Evolutionary conservation across 768 basidiomycete genomes (phyloP), one percentile per base, ranked within the genome.

Genomic region (Termitomyces sp.): DNA sequence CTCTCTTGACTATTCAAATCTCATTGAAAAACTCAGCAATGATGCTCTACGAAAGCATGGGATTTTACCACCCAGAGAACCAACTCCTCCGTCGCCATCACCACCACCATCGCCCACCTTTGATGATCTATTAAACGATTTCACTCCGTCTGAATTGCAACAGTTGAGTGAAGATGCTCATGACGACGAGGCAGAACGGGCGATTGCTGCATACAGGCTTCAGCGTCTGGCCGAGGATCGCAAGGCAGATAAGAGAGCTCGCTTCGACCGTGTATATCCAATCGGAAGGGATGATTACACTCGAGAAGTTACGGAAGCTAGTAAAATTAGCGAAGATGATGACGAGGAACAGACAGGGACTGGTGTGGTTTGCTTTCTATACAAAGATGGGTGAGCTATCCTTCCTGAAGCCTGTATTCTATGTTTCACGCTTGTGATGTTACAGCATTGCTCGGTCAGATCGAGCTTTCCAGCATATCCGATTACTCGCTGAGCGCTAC

Each of bases 261-360:
- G 85, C 60, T 98, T 93, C 67, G 97, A 95, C 20, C 75, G 83
- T 26, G 81, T 97, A 48, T 87, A 90, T 68, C 93, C 94, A 0
- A 95, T 99, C 58, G 84, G 88, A 26, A 77, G 96, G 61, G 94
- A 94, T 16, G 95, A 97, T 69, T 99, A 98, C 71, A 96, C 90
- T 42, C 79, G 88, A 47, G 94, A 98, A 68, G 91, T 99, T 12
- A 98, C 94, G 0, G 95, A 98, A 60, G 92, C 92, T 4, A 98
- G 94, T 71, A 81, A 80, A 58, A 69, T 83, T 10, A 77, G 84
- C 61, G 83, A 88, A 54, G 80, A 81, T 7, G 88, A 80, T 28
- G 87, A 88, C 51, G 77, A 82, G 9, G 78, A 82, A 58, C 81
- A 83, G 52, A 79, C 73, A 61, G 96, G 95, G 0, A 98, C 94